phyloP scores from a whole-genome alignment of 1,139 yeast genomes.

The Geotrichum bryndzae region DNA sequence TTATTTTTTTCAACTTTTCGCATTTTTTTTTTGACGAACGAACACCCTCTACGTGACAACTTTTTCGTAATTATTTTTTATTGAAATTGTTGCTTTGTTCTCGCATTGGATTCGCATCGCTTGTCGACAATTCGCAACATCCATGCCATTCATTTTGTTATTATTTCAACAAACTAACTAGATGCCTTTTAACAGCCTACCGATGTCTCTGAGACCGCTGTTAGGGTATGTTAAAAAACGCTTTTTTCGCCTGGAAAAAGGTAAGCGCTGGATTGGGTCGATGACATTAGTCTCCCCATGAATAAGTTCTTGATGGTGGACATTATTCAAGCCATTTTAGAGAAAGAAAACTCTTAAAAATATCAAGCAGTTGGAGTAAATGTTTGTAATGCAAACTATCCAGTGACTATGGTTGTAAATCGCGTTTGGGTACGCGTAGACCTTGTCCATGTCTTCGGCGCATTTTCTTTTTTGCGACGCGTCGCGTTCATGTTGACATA shows the following conservation, averaged over 20 bases:
- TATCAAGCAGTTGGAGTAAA: not conserved
- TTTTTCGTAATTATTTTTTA: not conserved
- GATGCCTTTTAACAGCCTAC: constrained; percentile 27
- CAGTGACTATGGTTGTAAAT: not conserved
- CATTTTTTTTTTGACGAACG: not conserved
- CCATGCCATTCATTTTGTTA: constrained; percentile 3
- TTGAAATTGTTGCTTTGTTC: constrained; percentile 2
- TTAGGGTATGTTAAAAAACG: constrained; percentile 31
- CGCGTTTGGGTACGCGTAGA: not conserved
- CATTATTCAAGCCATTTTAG: not conserved
- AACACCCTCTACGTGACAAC: not conserved
- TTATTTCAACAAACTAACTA: constrained; percentile 21
- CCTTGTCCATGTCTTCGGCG: not conserved
- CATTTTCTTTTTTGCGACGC: not conserved
- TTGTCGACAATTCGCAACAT: not conserved
- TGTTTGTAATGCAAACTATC: not conserved
- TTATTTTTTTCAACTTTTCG: not conserved
- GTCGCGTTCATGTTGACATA: not conserved
- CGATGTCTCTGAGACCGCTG: constrained; percentile 34
- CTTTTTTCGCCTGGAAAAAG: not conserved
- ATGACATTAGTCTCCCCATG: constrained; percentile 13
- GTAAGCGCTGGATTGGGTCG: constrained; percentile 15
- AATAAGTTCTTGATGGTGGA: not conserved
- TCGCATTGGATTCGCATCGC: constrained; percentile 2
- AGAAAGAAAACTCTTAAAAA: not conserved